Conservation (phyloP, 2,329 filamentous ascomycete genomes). For the Elsinoe fawcettii region DNA sequence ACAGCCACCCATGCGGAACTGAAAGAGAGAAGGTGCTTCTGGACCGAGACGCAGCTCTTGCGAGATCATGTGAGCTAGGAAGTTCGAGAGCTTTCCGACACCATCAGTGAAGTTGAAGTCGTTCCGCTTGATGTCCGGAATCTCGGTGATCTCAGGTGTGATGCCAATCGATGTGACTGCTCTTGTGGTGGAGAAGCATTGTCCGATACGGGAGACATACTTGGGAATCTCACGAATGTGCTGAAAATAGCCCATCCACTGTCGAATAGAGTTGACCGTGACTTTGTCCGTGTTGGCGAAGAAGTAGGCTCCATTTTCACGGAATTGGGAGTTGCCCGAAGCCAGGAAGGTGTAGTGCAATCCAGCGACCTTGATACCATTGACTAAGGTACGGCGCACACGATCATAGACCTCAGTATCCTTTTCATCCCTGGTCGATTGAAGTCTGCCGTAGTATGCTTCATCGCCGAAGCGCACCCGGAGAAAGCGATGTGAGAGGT, state of each 20-base stretch:
- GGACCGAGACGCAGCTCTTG: conserved; percentile 56
- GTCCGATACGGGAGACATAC: conserved; percentile 78
- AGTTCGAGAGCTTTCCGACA: conserved; percentile 80
- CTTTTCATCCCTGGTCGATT: conserved; percentile 25
- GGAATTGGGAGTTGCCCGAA: conserved; percentile 90
- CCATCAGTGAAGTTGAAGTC: conserved; percentile 79
- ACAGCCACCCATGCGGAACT: conserved; percentile 85
- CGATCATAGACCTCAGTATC: conserved; percentile 57
- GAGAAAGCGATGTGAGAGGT: conserved; percentile 70
- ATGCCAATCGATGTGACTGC: conserved; percentile 53
- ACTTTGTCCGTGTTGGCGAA: conserved; percentile 64
- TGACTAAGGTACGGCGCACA: conserved; percentile 60
- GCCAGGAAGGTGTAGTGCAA: conserved; percentile 83
- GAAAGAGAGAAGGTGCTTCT: conserved; percentile 68
- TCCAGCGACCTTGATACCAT: conserved; percentile 76
- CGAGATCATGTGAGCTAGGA: conserved; percentile 66
- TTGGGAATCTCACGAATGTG: conserved; percentile 82
- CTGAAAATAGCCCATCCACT: conserved; percentile 78
- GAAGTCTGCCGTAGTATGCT: conserved; percentile 41
- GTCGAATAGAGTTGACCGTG: conserved; percentile 67
- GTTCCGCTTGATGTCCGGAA: conserved; percentile 63
- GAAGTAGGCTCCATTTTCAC: conserved; percentile 88
- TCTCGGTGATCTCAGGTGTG: conserved; percentile 48
- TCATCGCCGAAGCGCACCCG: conserved; percentile 88
- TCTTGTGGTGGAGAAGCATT: conserved; percentile 91